A percentile compares a stretch with the other conserved stretches of the same genome.
Conservation (phyloP, 345 rosid species). For the Orychophragmus violaceus region DNA sequence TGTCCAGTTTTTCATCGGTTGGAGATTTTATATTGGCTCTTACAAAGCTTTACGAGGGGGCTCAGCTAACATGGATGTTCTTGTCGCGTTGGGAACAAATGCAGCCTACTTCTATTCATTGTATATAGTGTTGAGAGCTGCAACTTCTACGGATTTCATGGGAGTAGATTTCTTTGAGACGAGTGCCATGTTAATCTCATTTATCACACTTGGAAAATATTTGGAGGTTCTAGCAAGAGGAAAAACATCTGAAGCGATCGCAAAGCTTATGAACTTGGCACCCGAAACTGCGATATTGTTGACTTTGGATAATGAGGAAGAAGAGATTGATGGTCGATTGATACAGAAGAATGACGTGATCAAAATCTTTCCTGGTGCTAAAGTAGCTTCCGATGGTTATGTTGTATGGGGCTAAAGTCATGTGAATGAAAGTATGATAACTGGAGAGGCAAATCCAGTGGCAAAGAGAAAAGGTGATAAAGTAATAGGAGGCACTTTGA, state of each 20-base stretch:
- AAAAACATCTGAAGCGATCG: slow-evolving; percentile 84
- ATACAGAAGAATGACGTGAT: slow-evolving; percentile 80
- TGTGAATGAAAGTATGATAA: slow-evolving; percentile 76
- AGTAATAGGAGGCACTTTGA: slow-evolving; percentile 88
- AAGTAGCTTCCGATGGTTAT: slow-evolving; percentile 65
- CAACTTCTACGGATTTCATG: slow-evolving; percentile 48
- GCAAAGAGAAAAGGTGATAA: slow-evolving; percentile 72
- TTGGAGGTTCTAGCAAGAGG: slow-evolving; percentile 84
- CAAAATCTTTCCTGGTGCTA: slow-evolving; percentile 62
- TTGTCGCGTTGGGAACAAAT: slow-evolving; percentile 85
- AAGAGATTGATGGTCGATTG: slow-evolving; percentile 77
- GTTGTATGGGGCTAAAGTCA: slow-evolving; percentile 69
- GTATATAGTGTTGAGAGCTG: slow-evolving; percentile 69
- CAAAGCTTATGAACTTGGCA: slow-evolving; percentile 84
- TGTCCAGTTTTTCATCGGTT: slow-evolving; percentile 80
- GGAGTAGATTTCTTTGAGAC: slow-evolving; percentile 94
- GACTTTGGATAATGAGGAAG: slow-evolving; percentile 51
- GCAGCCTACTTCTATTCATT: slow-evolving; percentile 87
- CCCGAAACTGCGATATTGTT: slow-evolving; percentile 69
- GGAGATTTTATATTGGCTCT: slow-evolving; percentile 73
- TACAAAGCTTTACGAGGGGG: slow-evolving; percentile 72
- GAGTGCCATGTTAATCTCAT: slow-evolving; percentile 92
- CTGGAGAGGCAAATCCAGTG: slow-evolving; percentile 71
- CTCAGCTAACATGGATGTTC: slow-evolving; percentile 93
- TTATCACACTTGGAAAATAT: slow-evolving; percentile 86